A percentile compares a stretch with the other conserved stretches of the same genome.
phyloP scores from a whole-genome alignment of 805 yeast genomes.

The Candida germanica region DNA sequence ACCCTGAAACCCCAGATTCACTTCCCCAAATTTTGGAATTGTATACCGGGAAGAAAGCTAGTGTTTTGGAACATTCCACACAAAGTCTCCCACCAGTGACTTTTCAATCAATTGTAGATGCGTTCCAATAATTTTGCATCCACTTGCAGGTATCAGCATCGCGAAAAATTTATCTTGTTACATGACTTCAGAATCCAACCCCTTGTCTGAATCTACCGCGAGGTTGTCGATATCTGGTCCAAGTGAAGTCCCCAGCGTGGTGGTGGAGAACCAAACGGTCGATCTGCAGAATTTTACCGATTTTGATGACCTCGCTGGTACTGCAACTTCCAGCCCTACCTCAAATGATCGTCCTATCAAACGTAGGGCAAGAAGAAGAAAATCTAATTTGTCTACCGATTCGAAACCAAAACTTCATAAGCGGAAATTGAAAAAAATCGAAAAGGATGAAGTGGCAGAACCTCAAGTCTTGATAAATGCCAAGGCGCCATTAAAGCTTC shows the following conservation, averaged over 20 bases:
- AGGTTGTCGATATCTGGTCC: not conserved
- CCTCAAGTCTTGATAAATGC: not conserved
- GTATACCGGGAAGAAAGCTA: too few species aligned
- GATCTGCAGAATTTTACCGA: too few species aligned
- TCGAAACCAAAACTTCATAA: constrained; percentile 7
- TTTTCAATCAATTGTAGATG: too few species aligned
- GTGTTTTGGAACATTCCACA: too few species aligned
- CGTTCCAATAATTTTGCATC: too few species aligned
- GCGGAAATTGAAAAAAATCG: constrained; percentile 8
- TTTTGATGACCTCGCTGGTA: too few species aligned
- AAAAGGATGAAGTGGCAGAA: not conserved
- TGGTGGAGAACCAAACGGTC: too few species aligned
- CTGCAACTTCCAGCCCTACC: not conserved
- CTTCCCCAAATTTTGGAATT: too few species aligned
- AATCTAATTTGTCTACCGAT: constrained; percentile 1
- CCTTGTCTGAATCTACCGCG: constrained; percentile 1
- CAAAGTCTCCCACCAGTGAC: too few species aligned
- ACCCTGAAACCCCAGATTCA: too few species aligned
- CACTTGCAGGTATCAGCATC: too few species aligned
- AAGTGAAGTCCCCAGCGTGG: too few species aligned
- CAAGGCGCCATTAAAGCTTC: not conserved
- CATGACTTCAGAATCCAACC: not conserved
- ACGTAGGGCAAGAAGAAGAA: constrained; percentile 1
- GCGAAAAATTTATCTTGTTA: not conserved
- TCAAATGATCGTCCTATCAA: not conserved